Evolutionary conservation across 1,284 basidiomycete genomes (phyloP), one percentile per base, ranked within the genome.

Genomic region (Cryptococcus sp.): DNA sequence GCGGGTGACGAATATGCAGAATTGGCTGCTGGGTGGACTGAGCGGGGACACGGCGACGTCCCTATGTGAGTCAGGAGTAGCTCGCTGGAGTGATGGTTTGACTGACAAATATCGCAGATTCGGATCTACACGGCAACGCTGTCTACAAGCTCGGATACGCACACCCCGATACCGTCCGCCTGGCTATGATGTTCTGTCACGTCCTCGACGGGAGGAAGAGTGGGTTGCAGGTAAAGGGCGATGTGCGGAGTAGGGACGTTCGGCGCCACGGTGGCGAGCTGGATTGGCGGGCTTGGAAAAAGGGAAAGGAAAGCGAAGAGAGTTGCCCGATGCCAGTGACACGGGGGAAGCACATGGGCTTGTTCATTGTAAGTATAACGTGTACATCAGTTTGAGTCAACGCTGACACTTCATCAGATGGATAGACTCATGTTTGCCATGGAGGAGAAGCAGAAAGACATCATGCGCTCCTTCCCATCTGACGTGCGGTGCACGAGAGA

Each of bases 161-260:
- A 33, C 66, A 75, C 47, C 59, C 57, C 0, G 52, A 61, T 3
- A 67, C 70, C 1, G 52, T 75, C 18, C 62, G 69, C 0, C 59
- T 75, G 4, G 72, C 67, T 12, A 56, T 63, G 18, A 70, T 71
- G 69, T 73, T 71, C 60, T 68, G 65, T 37, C 59, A 56, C 21
- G 67, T 75, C 7, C 64, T 73, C 1, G 72, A 73, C 58, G 69
- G 69, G 3, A 52, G 66, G 12, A 75, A 75, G 59, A 69, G 66
- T 35, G 71, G 72, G 15, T 54, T 75, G 13, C 42, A 35, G 13
- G 60, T 75, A 12, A 56, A 59, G 18, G 46, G 55, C 0, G 56
- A 64, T 2, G 56, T 68, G 15, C 49, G 42, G 18, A 52, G 21
- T 35, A 11, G 15, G 1, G 70, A 75, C 50, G 23, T 44, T 39